phyloP scores from a whole-genome alignment of 179 eudicot species.

The Silene coronaria region DNA sequence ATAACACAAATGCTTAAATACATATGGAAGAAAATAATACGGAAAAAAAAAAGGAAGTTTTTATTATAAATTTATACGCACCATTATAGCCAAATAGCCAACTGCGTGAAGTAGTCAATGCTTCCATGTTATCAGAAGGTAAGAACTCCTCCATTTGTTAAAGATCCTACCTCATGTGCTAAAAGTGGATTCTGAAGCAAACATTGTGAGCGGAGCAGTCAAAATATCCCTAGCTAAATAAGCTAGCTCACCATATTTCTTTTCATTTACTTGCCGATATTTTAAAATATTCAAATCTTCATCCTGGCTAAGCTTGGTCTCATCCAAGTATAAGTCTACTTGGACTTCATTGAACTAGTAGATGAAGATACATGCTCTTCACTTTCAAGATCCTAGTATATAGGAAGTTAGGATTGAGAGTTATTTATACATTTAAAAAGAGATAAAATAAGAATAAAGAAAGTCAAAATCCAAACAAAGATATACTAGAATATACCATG shows the following conservation, averaged over 20 bases:
- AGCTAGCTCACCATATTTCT: not conserved
- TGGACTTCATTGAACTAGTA: not conserved
- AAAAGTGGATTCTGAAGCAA: not conserved
- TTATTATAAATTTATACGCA: not conserved
- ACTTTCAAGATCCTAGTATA: not conserved
- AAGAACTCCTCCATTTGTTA: not conserved
- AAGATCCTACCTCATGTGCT: not conserved
- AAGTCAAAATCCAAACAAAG: not conserved
- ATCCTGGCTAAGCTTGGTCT: not conserved
- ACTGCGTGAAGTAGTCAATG: not conserved
- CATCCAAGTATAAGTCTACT: not conserved
- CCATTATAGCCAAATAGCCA: not conserved
- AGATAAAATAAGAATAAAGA: not conserved
- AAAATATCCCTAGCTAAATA: not conserved
- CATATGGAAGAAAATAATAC: not conserved
- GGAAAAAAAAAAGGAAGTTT: too few relatives aligned
- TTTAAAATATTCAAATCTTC: not conserved
- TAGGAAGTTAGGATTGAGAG: not conserved
- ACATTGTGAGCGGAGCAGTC: not conserved
- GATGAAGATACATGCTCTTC: not conserved
- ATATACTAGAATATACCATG: not conserved
- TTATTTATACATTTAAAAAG: not conserved
- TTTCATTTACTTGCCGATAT: not conserved
- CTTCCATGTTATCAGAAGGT: not conserved
- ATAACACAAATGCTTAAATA: too few relatives aligned